Evolutionary conservation across 805 yeast genomes (phyloP), one percentile per base, ranked within the genome.

Genomic region (Henningerozyma blattae): DNA sequence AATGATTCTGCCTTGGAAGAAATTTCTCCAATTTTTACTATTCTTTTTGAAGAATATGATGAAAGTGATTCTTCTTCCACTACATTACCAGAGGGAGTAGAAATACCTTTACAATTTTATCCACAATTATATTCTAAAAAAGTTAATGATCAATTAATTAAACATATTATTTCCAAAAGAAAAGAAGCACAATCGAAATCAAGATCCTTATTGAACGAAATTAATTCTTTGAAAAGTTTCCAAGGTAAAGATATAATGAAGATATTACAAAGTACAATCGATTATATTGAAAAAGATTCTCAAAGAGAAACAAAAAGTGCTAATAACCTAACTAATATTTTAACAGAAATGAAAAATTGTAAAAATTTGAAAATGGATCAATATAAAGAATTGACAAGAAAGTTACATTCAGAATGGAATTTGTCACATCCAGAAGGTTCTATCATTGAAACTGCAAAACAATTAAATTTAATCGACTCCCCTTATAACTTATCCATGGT

Each of bases 41-140:
- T 55, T 17, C 35, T 55, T 3, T 54, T 55, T 27, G 55, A 52
- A 34, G 59, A 52, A 34, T 36, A 44, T 43, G 60, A 55, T 30
- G 53, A 46, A 20, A 34, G 42, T 10, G 45, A 46, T 1, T 27
- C 39, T 13, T 29, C 30, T 5, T 15, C 16, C 15, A n/a, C 24
- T 5, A 17, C 44, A 5, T 27, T 40, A 9, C 39, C 38, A 5
- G 44, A 47, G 12, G 59, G 59, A 5, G 55, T 54, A 2, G 50
- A 52, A 16, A 33, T 56, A 2, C 59, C 61, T 4, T 31, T 54
- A 18, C 46, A 48, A 34, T 56, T 56, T 32, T 56, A 54, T 30
- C 59, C 61, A 2, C 57, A 54, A 34, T 36, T 56, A 12, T 56
- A 56, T 34, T 48, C 54, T 1, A 44, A 45, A 25, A 34, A 36